phyloP scores from a whole-genome alignment of 2,329 filamentous ascomycete species.

The Claviceps africana region DNA sequence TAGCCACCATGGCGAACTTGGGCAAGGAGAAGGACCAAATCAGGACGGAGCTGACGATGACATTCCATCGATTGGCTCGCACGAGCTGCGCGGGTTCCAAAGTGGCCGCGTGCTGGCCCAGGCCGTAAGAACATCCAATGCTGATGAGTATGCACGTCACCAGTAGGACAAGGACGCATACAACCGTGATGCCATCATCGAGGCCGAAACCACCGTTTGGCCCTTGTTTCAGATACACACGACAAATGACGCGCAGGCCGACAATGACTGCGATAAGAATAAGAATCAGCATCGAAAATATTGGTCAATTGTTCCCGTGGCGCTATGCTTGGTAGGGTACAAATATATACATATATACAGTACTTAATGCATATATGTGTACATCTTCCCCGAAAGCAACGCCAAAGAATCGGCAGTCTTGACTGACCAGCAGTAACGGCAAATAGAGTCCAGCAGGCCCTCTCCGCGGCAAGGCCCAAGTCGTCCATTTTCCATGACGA shows the following conservation, averaged over 20 bases:
- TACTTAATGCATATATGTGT: no score
- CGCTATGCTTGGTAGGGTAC: background rate
- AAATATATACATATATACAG: no score
- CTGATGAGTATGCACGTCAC: conserved; percentile 12
- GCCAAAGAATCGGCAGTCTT: background rate
- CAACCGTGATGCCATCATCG: conserved; percentile 12
- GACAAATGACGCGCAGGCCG: conserved; percentile 9
- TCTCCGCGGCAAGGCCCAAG: conserved; percentile 8
- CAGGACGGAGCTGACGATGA: conserved; percentile 13
- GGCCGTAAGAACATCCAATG: conserved; percentile 12
- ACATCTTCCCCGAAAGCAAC: background rate
- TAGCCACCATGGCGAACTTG: conserved; percentile 15
- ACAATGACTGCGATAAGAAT: conserved; percentile 9
- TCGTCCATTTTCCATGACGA: conserved; percentile 2
- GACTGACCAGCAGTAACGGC: conserved; percentile 10
- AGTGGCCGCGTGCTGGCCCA: conserved; percentile 9
- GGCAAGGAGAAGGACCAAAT: conserved; percentile 15
- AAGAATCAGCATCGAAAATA: no score
- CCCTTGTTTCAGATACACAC: conserved; percentile 9
- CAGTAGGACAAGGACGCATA: conserved; percentile 10
- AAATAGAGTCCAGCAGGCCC: conserved; percentile 14
- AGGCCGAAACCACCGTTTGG: conserved; percentile 12
- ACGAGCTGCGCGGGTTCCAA: conserved; percentile 5
- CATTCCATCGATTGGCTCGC: conserved; percentile 13
- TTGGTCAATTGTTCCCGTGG: no score